A percentile compares a stretch with the other conserved stretches of the same genome.
Conservation (phyloP, 192 early-diverging fungal species). For the Gaertneriomyces sp. region DNA sequence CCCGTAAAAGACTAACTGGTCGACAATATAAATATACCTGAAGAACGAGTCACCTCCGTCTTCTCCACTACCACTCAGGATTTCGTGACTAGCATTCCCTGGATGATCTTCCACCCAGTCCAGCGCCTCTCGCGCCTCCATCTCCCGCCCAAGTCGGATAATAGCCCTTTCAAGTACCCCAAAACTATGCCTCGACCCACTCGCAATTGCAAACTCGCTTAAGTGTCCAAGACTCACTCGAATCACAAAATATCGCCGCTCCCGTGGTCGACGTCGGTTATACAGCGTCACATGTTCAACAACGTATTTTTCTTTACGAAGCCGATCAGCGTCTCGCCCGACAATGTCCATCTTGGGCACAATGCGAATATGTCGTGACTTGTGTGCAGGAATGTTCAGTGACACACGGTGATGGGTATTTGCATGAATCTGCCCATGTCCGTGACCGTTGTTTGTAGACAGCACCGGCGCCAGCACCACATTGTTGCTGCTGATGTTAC, state of each 20-base stretch:
- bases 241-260: conserved; percentile 64
- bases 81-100: no score
- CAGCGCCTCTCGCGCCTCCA: conserved; percentile 33
- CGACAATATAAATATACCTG: conserved; percentile 67
- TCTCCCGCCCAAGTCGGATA: conserved; percentile 57
- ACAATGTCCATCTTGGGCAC: no score
- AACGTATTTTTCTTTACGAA: conserved; percentile 64
- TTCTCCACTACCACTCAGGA: conserved; percentile 6
- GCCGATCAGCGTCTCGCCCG: no score
- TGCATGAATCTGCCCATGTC: no score
- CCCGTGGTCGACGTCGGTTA: conserved; percentile 62
- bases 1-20: conserved; percentile 72
- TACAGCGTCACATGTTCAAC: conserved; percentile 71
- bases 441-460: no score
- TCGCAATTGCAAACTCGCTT: conserved; percentile 67
- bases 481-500: no score
- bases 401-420: no score
- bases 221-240: conserved; percentile 68
- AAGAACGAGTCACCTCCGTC: conserved; percentile 55
- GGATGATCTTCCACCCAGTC: no score
- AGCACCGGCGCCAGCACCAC: no score
- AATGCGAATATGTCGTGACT: no score
- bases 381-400: no score
- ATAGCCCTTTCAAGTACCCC: conserved; percentile 61
- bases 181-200: conserved; percentile 62